Evolutionary conservation across 2,329 filamentous ascomycete species (phyloP).

Genomic region (Phaeosphaeriaceae sp.): DNA sequence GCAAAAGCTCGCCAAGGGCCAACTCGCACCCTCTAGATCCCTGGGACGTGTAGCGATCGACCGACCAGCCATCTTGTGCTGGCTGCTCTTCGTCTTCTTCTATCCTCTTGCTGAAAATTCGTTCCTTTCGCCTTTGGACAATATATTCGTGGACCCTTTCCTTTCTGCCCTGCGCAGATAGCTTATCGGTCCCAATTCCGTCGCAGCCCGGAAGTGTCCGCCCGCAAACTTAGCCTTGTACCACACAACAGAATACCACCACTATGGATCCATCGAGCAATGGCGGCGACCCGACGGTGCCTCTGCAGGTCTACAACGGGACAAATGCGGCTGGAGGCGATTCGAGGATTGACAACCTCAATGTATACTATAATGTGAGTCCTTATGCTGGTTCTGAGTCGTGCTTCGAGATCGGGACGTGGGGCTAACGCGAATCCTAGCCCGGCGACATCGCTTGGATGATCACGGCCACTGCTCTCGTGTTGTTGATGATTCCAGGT

Average conservation of each 20-base stretch:
- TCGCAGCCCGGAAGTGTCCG: not conserved
- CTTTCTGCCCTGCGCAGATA: conserved; percentile 1
- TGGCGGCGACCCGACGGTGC: conserved; percentile 39
- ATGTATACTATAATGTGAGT: conserved; percentile 81
- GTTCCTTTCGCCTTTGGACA: conserved; percentile 12
- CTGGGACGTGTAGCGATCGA: conserved; percentile 31
- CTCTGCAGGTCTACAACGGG: conserved; percentile 60
- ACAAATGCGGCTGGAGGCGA: conserved; percentile 70
- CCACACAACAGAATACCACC: conserved; percentile 10
- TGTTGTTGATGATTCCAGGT: conserved; percentile 91
- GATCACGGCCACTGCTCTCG: conserved; percentile 76
- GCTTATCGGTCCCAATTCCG: not conserved
- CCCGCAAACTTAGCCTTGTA: conserved; percentile 5
- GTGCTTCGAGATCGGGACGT: conserved; percentile 18
- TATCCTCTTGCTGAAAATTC: conserved; percentile 27
- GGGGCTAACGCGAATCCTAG: conserved; percentile 53
- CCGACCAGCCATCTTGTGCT: conserved; percentile 15
- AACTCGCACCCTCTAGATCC: conserved; percentile 20
- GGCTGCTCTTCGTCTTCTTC: conserved; percentile 15
- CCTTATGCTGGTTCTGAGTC: not conserved
- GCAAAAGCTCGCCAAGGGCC: conserved; percentile 29
- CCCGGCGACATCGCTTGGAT: conserved; percentile 85
- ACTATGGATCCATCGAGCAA: conserved; percentile 39
- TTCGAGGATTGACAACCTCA: conserved; percentile 73
- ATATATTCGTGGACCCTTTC: not conserved